phyloP scores from a whole-genome alignment of 1,284 basidiomycete species.

The Neonothopanus nambi region DNA sequence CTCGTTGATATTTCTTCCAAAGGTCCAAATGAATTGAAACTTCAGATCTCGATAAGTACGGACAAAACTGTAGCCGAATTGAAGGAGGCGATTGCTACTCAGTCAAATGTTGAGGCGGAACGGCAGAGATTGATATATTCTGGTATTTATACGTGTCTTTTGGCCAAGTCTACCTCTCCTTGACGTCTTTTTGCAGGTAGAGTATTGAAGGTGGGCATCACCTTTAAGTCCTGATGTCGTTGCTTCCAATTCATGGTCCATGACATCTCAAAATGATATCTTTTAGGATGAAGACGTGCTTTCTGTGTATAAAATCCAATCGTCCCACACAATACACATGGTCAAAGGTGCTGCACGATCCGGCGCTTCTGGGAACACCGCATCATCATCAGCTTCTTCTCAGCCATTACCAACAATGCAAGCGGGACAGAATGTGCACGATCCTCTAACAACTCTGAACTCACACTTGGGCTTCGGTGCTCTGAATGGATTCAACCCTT shows the following conservation, averaged over 20 bases:
- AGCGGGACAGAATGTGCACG: constrained; percentile 78
- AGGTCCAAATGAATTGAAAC: constrained; percentile 90
- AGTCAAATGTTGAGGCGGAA: constrained; percentile 84
- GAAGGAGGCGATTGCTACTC: constrained; percentile 81
- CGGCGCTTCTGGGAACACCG: constrained; percentile 25
- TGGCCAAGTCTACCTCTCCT: neutral
- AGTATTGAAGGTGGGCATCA: constrained; percentile 60
- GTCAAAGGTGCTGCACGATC: constrained; percentile 81
- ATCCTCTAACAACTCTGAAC: constrained; percentile 77
- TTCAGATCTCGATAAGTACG: constrained; percentile 77
- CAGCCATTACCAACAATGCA: constrained; percentile 77
- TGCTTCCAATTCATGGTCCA: constrained; percentile 10
- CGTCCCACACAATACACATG: constrained; percentile 88
- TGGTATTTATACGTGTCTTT: constrained; percentile 46
- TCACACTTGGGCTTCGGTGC: constrained; percentile 68
- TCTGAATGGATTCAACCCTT: constrained; percentile 85
- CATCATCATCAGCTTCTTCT: constrained; percentile 32
- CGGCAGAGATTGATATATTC: constrained; percentile 88
- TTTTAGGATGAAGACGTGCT: constrained; percentile 80
- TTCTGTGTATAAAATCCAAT: constrained; percentile 86
- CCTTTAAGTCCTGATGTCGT: constrained; percentile 7
- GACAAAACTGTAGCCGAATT: constrained; percentile 84
- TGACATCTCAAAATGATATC: constrained; percentile 12
- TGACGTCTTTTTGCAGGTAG: constrained; percentile 44
- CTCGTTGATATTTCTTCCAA: neutral